phyloP scores from a whole-genome alignment of 257 asterid genomes.

The Striga asiatica region DNA sequence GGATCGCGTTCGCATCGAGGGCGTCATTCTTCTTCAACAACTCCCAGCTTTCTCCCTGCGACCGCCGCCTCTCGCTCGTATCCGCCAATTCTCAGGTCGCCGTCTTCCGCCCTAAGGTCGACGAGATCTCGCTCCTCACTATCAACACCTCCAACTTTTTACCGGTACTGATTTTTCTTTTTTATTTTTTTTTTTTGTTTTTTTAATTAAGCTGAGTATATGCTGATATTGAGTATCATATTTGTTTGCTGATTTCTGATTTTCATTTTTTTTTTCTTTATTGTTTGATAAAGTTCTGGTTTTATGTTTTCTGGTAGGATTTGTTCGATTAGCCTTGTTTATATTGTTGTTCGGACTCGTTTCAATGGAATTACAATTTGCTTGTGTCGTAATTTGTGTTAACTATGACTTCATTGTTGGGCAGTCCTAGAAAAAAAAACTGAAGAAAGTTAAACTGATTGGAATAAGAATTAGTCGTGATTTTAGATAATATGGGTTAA shows the following conservation, averaged over 20 bases:
- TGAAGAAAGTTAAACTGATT: too few species aligned
- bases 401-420: too few species aligned
- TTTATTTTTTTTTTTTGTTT: too few species aligned
- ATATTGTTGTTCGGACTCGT: background rate
- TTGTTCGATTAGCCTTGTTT: background rate
- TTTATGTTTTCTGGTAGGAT: background rate
- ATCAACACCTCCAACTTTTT: conserved; percentile 59
- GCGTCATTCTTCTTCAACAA: conserved; percentile 32
- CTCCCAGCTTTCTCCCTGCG: conserved; percentile 77
- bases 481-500: too few species aligned
- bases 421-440: too few species aligned
- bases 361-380: background rate
- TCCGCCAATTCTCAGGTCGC: conserved; percentile 56
- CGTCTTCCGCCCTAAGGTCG: conserved; percentile 89
- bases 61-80: conserved; percentile 52
- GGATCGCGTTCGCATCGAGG: conserved; percentile 55
- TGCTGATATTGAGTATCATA: background rate
- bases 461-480: too few species aligned
- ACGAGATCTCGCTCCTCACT: conserved; percentile 91
- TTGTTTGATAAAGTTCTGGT: background rate
- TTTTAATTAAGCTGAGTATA: background rate
- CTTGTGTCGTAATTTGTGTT: background rate
- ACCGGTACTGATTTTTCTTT: conserved; percentile 72
- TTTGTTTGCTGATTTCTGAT: background rate
- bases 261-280: background rate